phyloP scores from a whole-genome alignment of 2,329 filamentous ascomycete species.

The Aspergillus glaucus region DNA sequence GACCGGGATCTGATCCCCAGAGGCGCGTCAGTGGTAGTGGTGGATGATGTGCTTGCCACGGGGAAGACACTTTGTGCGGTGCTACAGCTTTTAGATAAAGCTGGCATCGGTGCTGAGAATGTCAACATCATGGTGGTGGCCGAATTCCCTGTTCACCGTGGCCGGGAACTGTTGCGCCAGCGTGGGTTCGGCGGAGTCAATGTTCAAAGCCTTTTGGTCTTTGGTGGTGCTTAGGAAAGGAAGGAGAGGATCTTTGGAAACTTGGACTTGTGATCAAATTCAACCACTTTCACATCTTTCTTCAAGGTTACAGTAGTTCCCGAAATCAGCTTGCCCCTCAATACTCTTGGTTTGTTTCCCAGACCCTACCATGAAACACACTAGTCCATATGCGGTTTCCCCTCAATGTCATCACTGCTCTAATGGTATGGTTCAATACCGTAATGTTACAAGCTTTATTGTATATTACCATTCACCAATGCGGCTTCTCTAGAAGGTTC shows the following conservation, averaged over 20 bases:
- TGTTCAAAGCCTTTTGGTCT: slow-evolving; percentile 51
- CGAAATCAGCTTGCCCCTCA: too few relatives aligned
- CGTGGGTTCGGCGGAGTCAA: slow-evolving; percentile 46
- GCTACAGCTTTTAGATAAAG: slow-evolving; percentile 43
- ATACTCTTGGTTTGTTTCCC: too few relatives aligned
- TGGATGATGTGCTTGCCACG: slow-evolving; percentile 56
- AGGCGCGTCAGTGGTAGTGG: slow-evolving; percentile 45
- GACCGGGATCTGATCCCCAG: slow-evolving; percentile 34
- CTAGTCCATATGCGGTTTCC: too few relatives aligned
- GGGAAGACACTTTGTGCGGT: slow-evolving; percentile 51
- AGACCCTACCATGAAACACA: too few relatives aligned
- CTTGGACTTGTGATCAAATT: background rate
- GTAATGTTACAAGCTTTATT: too few relatives aligned
- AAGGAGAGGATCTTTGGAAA: background rate
- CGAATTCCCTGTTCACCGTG: slow-evolving; percentile 53
- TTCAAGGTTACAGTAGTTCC: too few relatives aligned
- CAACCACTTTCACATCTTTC: too few relatives aligned
- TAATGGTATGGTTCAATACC: too few relatives aligned
- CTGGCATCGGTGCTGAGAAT: slow-evolving; percentile 36
- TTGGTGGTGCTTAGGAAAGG: slow-evolving; percentile 35
- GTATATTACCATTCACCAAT: too few relatives aligned
- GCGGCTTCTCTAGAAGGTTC: too few relatives aligned
- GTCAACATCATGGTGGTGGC: slow-evolving; percentile 49
- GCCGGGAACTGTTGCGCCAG: slow-evolving; percentile 41
- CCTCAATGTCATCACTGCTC: too few relatives aligned